Conservation (phyloP, 169 alveolate genomes). For the Plasmodium adleri region DNA sequence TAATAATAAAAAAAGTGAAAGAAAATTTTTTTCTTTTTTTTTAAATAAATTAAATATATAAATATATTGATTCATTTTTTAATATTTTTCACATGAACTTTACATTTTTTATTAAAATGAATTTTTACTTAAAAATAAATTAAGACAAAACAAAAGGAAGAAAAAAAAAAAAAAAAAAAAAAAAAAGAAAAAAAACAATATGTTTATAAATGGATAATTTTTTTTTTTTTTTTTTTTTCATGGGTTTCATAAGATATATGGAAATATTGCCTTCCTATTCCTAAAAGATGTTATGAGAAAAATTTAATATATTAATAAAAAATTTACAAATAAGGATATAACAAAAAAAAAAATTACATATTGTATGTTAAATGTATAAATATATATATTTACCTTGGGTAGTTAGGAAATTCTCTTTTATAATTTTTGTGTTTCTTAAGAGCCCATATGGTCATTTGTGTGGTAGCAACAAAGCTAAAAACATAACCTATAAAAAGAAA, state of each 20-base stretch:
- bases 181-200: too few relatives aligned
- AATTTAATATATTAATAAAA: not conserved
- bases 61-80: too few relatives aligned
- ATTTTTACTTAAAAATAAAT: too few relatives aligned
- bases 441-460: constrained; percentile 95
- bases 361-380: too few relatives aligned
- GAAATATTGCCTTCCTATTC: constrained; percentile 92
- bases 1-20: too few relatives aligned
- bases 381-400: constrained; percentile 81
- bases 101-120: too few relatives aligned
- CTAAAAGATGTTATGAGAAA: constrained; percentile 60
- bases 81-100: too few relatives aligned
- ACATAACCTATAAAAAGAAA: constrained; percentile 77
- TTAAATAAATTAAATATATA: too few relatives aligned
- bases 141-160: too few relatives aligned
- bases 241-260: constrained; percentile 87
- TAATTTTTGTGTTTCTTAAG: constrained; percentile 92
- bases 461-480: constrained; percentile 83
- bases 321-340: not conserved
- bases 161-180: too few relatives aligned
- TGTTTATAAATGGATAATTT: not conserved
- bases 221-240: not conserved
- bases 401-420: constrained; percentile 92
- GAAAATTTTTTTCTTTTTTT: too few relatives aligned
- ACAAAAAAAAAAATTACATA: not conserved